These are phyloP conservation scores for Colletotrichum noveboracense DNA, from an alignment of 2,329 filamentous ascomycete species.

Conservation along the genomic window DNA sequence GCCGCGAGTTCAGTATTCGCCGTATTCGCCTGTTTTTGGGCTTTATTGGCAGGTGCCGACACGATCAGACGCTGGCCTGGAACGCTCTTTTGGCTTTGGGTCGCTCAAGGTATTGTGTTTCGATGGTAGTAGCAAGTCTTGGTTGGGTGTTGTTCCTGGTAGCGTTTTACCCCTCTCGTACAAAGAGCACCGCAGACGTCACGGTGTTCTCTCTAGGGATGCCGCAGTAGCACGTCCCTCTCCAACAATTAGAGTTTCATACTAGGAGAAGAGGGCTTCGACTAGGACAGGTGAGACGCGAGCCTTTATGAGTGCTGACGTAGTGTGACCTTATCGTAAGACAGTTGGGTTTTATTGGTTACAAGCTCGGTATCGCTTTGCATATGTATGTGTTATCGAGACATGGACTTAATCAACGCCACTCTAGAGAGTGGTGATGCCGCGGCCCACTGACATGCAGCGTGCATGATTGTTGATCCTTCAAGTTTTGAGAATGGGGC, in stretches of 20 bases:
- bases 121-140: not conserved
- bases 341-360: not conserved
- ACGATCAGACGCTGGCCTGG: not conserved
- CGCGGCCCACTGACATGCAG: not conserved
- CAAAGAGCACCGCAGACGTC: not conserved
- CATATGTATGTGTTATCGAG: not conserved
- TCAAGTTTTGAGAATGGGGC: not conserved
- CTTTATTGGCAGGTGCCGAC: not conserved
- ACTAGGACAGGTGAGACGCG: not conserved
- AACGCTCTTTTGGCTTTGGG: not conserved
- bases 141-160: not conserved
- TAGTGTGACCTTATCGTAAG: not conserved
- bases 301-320: not conserved
- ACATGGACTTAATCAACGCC: not conserved
- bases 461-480: not conserved
- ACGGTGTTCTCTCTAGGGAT: not conserved
- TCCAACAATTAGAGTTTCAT: slow-evolving; percentile 3
- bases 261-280: not conserved
- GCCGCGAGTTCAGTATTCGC: not conserved
- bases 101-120: not conserved
- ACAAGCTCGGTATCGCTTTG: not conserved
- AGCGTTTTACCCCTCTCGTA: not conserved
- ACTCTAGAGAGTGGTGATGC: not conserved
- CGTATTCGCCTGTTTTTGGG: not conserved
- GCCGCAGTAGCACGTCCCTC: slow-evolving; percentile 6